A percentile compares a stretch with the other conserved stretches of the same genome.
These are phyloP conservation scores for Irpex sp. DNA, from an alignment of 1,284 basidiomycete genomes.

Conservation along the genomic window DNA sequence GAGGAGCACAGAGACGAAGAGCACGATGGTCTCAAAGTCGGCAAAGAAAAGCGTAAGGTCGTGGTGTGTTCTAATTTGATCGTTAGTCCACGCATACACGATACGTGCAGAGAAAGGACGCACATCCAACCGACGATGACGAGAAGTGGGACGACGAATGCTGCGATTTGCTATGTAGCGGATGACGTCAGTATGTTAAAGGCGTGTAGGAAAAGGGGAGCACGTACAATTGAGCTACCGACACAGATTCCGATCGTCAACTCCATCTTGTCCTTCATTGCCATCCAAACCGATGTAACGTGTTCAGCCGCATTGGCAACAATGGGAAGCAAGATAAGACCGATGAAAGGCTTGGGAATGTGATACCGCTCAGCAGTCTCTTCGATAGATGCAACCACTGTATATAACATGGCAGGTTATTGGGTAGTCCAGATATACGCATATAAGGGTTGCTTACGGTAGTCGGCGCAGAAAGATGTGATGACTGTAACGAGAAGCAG, in stretches of 20 bases:
- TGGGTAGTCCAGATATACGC: neutral
- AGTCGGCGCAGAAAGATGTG: slow-evolving; percentile 87
- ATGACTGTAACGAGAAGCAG: slow-evolving; percentile 69
- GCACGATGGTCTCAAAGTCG: slow-evolving; percentile 78
- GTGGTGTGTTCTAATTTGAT: slow-evolving; percentile 53
- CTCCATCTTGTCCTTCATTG: slow-evolving; percentile 84
- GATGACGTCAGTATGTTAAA: neutral
- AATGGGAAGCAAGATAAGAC: slow-evolving; percentile 70
- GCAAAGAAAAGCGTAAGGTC: slow-evolving; percentile 83
- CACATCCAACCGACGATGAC: slow-evolving; percentile 83
- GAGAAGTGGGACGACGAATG: slow-evolving; percentile 82
- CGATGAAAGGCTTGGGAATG: slow-evolving; percentile 83
- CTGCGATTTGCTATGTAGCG: slow-evolving; percentile 72
- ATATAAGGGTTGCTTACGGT: slow-evolving; percentile 39
- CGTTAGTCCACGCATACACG: slow-evolving; percentile 6
- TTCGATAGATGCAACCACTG: slow-evolving; percentile 88
- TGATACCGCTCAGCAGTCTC: slow-evolving; percentile 78
- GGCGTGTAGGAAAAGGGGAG: neutral
- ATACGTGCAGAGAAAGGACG: slow-evolving; percentile 22
- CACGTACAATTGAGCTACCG: slow-evolving; percentile 81
- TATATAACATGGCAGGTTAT: neutral
- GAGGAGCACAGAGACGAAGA: slow-evolving; percentile 84
- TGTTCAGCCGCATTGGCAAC: slow-evolving; percentile 81
- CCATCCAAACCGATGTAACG: slow-evolving; percentile 88
- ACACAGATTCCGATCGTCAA: slow-evolving; percentile 87